phyloP scores from a whole-genome alignment of 2,329 filamentous ascomycete genomes.

The Atkinsonella texensis region DNA sequence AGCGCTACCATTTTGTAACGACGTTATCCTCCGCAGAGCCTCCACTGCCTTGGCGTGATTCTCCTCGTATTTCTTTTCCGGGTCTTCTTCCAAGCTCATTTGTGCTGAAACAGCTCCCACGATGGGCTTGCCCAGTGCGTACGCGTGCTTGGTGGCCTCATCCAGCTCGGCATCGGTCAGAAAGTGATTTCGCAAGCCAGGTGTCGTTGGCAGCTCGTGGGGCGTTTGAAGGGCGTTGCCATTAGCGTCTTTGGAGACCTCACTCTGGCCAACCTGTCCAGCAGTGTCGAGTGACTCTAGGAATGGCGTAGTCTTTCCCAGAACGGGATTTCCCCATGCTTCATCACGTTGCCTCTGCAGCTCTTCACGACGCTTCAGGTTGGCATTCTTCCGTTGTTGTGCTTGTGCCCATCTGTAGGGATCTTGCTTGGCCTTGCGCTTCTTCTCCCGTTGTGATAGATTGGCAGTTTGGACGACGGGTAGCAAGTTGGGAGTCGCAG shows the following conservation, averaged over 20 bases:
- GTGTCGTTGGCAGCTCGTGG: constrained; percentile 32
- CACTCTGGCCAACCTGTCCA: constrained; percentile 31
- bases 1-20: constrained; percentile 62
- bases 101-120: constrained; percentile 22
- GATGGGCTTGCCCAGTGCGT: constrained; percentile 51
- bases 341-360: constrained; percentile 53
- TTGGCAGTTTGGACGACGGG: constrained; percentile 54
- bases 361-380: constrained; percentile 61
- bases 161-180: constrained; percentile 57
- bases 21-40: constrained; percentile 69
- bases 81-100: constrained; percentile 28
- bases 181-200: constrained; percentile 61
- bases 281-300: constrained; percentile 67
- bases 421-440: constrained; percentile 57
- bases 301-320: constrained; percentile 70
- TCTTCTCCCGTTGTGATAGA: constrained; percentile 49
- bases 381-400: constrained; percentile 71
- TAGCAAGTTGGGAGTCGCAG: constrained; percentile 37
- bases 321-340: constrained; percentile 64
- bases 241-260: constrained; percentile 25
- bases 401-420: constrained; percentile 75
- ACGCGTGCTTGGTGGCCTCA: constrained; percentile 53
- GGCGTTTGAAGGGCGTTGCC: constrained; percentile 28
- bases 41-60: constrained; percentile 57
- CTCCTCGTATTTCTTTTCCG: constrained; percentile 33